Evolutionary conservation across 441 rosid genomes (phyloP).

Genomic region (Daphne laureola): DNA sequence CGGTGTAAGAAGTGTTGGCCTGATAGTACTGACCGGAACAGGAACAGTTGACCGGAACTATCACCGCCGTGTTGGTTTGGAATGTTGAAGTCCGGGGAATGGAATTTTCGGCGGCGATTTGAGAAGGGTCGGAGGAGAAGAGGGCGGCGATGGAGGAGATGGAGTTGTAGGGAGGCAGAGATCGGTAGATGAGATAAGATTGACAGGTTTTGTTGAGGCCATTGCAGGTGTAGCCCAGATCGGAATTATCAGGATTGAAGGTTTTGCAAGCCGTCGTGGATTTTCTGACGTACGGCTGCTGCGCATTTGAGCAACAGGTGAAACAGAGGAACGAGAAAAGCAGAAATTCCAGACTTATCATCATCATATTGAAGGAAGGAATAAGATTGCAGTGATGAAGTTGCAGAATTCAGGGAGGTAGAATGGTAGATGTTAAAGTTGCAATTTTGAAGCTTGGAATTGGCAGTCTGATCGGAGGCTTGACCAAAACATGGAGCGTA

Average conservation of each 20-base stretch:
- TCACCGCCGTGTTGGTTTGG: slow-evolving; percentile 35
- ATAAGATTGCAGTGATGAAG: too few relatives aligned
- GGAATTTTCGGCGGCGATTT: slow-evolving; percentile 36
- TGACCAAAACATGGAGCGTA: too few relatives aligned
- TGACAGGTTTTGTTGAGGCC: slow-evolving; percentile 51
- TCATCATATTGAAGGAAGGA: slow-evolving; percentile 24
- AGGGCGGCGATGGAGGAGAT: slow-evolving; percentile 51
- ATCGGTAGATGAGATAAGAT: slow-evolving; percentile 51
- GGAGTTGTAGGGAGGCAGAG: slow-evolving; percentile 39
- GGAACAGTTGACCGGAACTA: slow-evolving; percentile 64
- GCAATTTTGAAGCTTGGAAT: too few relatives aligned
- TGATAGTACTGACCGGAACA: slow-evolving; percentile 56
- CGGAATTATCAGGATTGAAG: slow-evolving; percentile 29
- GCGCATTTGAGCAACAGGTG: slow-evolving; percentile 31
- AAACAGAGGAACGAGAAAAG: slow-evolving; percentile 7
- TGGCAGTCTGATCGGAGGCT: too few relatives aligned
- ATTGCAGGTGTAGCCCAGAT: slow-evolving; percentile 65
- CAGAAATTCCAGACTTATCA: slow-evolving; percentile 23
- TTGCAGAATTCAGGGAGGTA: too few relatives aligned
- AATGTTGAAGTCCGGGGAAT: slow-evolving; percentile 33
- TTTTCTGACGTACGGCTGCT: slow-evolving; percentile 55
- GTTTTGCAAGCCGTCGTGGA: slow-evolving; percentile 34
- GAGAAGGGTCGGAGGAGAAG: slow-evolving; percentile 36
- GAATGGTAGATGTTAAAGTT: too few relatives aligned
- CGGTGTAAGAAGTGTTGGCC: slow-evolving; percentile 41